These are phyloP conservation scores for Colletotrichum godetiae DNA, from an alignment of 2,329 filamentous ascomycete genomes.

Conservation along the genomic window DNA sequence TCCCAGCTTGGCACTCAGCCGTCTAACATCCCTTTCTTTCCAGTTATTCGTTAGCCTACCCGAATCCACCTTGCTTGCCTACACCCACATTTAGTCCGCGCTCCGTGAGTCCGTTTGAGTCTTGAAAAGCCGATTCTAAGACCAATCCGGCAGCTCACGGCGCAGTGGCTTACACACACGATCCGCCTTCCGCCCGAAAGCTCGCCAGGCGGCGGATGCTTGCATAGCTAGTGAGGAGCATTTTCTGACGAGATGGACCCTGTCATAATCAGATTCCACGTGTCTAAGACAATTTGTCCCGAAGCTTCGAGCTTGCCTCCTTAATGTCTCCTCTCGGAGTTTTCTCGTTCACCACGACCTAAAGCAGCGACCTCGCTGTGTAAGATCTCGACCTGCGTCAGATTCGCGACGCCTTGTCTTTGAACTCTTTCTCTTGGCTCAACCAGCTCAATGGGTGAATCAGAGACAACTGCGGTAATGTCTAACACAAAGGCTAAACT, in stretches of 20 bases:
- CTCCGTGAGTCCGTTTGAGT: slow-evolving; percentile 5
- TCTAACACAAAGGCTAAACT: neutral
- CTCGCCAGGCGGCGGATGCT: slow-evolving; percentile 15
- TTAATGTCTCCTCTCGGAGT: neutral
- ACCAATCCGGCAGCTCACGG: slow-evolving; percentile 9
- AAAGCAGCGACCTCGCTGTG: neutral
- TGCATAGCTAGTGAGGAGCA: slow-evolving; percentile 14
- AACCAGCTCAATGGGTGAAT: neutral
- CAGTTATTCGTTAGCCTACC: neutral
- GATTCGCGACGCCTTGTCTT: slow-evolving; percentile 6
- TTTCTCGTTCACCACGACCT: neutral
- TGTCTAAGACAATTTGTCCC: slow-evolving; percentile 22
- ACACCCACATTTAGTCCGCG: neutral
- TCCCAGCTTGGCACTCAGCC: slow-evolving; percentile 1
- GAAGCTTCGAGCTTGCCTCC: neutral
- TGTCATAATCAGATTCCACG: neutral
- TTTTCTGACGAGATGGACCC: neutral
- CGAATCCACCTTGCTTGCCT: neutral
- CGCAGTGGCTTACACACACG: slow-evolving; percentile 3
- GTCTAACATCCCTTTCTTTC: neutral
- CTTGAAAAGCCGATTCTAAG: slow-evolving; percentile 8
- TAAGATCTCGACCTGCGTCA: slow-evolving; percentile 12
- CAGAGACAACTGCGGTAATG: neutral
- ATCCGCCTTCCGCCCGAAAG: neutral
- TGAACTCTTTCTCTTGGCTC: neutral